These are phyloP conservation scores for Graphilbum sp. DNA, from an alignment of 2,329 filamentous ascomycete genomes.

Conservation along the genomic window DNA sequence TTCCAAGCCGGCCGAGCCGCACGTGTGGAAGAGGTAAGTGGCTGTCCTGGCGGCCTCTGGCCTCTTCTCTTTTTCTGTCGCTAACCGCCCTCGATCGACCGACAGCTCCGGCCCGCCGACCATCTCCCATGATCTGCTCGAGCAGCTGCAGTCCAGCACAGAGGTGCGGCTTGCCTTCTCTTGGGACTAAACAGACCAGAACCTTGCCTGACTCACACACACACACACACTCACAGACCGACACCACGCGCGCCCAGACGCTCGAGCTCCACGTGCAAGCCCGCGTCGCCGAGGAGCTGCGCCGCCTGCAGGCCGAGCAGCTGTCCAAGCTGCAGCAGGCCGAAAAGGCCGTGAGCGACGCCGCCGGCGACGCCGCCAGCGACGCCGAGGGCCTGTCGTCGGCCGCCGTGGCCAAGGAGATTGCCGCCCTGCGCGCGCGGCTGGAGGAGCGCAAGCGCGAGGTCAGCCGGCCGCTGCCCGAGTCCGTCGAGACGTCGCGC, in stretches of 20 bases:
- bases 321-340: slow-evolving; percentile 46
- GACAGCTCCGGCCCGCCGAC: slow-evolving; percentile 28
- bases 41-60: not conserved
- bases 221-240: slow-evolving; percentile 44
- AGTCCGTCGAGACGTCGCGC: slow-evolving; percentile 57
- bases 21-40: slow-evolving; percentile 40
- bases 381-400: slow-evolving; percentile 2
- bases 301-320: slow-evolving; percentile 58
- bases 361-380: not conserved
- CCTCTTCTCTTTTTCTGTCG: not conserved
- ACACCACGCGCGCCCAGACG: slow-evolving; percentile 68
- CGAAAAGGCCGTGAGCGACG: slow-evolving; percentile 12
- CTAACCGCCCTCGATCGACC: not conserved
- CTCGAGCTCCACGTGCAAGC: slow-evolving; percentile 78
- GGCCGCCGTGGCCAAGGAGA: slow-evolving; percentile 37
- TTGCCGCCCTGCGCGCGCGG: slow-evolving; percentile 39
- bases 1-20: slow-evolving; percentile 34
- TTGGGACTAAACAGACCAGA: too few species aligned
- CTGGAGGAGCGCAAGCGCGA: slow-evolving; percentile 49
- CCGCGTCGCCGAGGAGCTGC: slow-evolving; percentile 74
- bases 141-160: slow-evolving; percentile 66
- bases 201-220: not conserved
- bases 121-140: slow-evolving; percentile 66
- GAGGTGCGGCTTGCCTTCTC: slow-evolving; percentile 43
- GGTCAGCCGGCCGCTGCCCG: slow-evolving; percentile 47